phyloP scores from a whole-genome alignment of 441 rosid species.

The Erodium trifolium region DNA sequence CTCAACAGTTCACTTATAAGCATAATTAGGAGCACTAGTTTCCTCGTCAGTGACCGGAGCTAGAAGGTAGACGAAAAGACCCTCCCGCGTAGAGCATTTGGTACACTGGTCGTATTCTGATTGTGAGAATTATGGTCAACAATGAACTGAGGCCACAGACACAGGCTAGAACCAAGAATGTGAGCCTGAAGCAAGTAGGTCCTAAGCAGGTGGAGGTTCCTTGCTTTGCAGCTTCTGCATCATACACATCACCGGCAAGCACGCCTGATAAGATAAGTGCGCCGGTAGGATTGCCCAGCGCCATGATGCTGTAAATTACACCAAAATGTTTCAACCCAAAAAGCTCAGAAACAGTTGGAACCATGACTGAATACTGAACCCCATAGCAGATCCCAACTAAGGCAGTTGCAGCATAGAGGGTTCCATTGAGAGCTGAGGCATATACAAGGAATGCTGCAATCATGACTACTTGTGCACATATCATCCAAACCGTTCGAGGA shows the following conservation, averaged over 20 bases:
- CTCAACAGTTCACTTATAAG: background rate
- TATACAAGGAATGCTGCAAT: slow-evolving; percentile 46
- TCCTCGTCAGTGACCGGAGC: slow-evolving; percentile 31
- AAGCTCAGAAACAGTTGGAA: slow-evolving; percentile 84
- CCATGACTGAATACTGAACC: slow-evolving; percentile 52
- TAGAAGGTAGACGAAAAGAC: slow-evolving; percentile 51
- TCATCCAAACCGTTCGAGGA: slow-evolving; percentile 90
- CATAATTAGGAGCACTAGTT: background rate
- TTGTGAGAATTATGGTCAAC: slow-evolving; percentile 47
- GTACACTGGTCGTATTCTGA: slow-evolving; percentile 73
- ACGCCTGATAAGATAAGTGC: slow-evolving; percentile 74
- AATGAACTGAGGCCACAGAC: slow-evolving; percentile 58
- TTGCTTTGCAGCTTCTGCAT: slow-evolving; percentile 73
- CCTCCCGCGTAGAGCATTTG: slow-evolving; percentile 76
- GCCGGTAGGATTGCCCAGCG: slow-evolving; percentile 74
- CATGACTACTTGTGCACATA: slow-evolving; percentile 48
- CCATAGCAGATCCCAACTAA: slow-evolving; percentile 72
- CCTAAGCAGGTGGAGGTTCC: slow-evolving; percentile 70
- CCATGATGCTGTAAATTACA: slow-evolving; percentile 62
- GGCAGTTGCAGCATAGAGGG: slow-evolving; percentile 59
- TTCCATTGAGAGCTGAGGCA: slow-evolving; percentile 44
- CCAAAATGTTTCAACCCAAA: slow-evolving; percentile 87
- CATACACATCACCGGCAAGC: slow-evolving; percentile 72
- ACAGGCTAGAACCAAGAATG: slow-evolving; percentile 67
- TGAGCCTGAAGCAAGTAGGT: slow-evolving; percentile 56